phyloP scores from a whole-genome alignment of 495 filamentous ascomycete genomes.

The Podospora appendiculata region DNA sequence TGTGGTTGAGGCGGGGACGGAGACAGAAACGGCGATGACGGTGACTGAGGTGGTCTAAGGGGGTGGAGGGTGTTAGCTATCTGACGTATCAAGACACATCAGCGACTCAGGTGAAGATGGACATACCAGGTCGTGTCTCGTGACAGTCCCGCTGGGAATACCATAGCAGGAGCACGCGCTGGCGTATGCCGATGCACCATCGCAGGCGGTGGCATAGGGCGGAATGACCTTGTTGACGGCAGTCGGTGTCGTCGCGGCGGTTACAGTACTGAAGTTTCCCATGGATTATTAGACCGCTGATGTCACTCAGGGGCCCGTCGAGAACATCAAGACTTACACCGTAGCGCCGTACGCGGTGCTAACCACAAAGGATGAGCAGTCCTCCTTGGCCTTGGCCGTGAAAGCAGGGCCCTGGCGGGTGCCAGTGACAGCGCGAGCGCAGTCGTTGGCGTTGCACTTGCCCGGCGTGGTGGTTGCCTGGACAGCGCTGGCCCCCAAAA shows the following conservation, averaged over 20 bases:
- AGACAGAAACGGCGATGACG: background rate
- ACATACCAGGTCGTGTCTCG: background rate
- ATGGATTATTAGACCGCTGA: background rate
- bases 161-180: conserved; percentile 16
- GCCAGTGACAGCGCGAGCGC: conserved; percentile 15
- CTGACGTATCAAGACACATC: too few species aligned
- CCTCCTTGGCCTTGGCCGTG: conserved; percentile 1
- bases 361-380: conserved; percentile 9
- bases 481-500: background rate
- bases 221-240: conserved; percentile 1
- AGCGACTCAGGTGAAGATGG: background rate
- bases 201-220: conserved; percentile 12
- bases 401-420: conserved; percentile 5
- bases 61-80: too few species aligned
- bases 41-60: background rate
- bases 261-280: background rate
- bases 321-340: background rate
- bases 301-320: background rate
- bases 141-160: background rate
- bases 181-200: conserved; percentile 1
- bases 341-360: conserved; percentile 1
- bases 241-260: background rate
- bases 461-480: background rate
- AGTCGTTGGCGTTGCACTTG: conserved; percentile 5
- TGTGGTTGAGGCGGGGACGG: background rate